Evolutionary conservation across 108 stramenopile genomes (phyloP), one percentile per base, ranked within the genome.

Genomic region (Skeletonema menzelii): DNA sequence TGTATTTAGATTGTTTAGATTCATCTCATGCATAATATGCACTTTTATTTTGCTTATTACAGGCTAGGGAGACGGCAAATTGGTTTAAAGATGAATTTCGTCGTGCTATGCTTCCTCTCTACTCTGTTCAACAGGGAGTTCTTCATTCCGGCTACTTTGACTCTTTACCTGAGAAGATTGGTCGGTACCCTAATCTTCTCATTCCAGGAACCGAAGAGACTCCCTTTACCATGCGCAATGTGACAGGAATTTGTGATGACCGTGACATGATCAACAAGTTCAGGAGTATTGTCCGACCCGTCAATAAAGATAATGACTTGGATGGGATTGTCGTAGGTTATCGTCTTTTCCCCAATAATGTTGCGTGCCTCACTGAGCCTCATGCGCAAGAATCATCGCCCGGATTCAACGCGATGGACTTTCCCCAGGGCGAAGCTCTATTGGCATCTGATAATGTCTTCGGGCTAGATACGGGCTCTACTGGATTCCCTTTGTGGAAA

Each of bases 301-400:
- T 73, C 32, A 77, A 77, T 40, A 12, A 28, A 8, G 71, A 77
- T 19, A 70, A 69, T 40, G 31, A 77, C 30, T 40, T 77, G 4
- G 72, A 73, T 32, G 77, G 72, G 0, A 59, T 77, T 44, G 77
- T 77, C 8, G 77, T 70, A n/a, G 65, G 72, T n/a, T 77, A 77
- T 37, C 77, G 77, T 22, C 65, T 77, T 34, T 73, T 63, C 37
- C 68, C 77, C 34, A 58, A 46, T 34, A 77, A 73, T 19, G 77
- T 77, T 17, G 69, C 69, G 2, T 77, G 77, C 26, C 59, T 70
- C 38, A 70, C 72, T 8, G 69, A 77, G 15, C 77, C 77, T 1
- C 59, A 63, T 28, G 8, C 32, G 3, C 11, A 27, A 49, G 68
- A 65, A 49, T 71, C 40, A 24, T 56, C 37, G 3, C 27, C 37